These are phyloP conservation scores for Macrophomina pseudophaseolina DNA, from an alignment of 2,329 filamentous ascomycete genomes.

Conservation along the genomic window DNA sequence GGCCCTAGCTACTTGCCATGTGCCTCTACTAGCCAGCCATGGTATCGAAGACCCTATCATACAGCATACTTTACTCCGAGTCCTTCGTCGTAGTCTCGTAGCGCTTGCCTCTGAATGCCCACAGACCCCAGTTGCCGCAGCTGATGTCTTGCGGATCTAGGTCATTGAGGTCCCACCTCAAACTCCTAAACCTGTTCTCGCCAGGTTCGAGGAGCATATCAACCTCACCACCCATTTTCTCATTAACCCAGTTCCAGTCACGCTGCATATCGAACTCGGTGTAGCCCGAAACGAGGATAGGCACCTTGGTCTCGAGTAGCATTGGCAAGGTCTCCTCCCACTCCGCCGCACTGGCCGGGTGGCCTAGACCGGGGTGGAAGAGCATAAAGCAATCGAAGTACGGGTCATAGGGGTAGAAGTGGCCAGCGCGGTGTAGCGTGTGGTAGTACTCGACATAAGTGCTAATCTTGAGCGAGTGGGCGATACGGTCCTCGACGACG, in stretches of 20 bases:
- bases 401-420: conserved; percentile 93
- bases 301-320: conserved; percentile 92
- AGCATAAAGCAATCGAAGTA: conserved; percentile 98
- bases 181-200: conserved; percentile 90
- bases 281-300: conserved; percentile 93
- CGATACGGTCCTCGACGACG: conserved; percentile 90
- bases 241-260: conserved; percentile 87
- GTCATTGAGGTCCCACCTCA: conserved; percentile 97
- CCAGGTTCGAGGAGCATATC: conserved; percentile 90
- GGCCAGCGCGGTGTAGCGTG: conserved; percentile 86
- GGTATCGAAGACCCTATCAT: background rate
- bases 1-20: background rate
- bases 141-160: conserved; percentile 91
- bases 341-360: conserved; percentile 90
- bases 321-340: conserved; percentile 91
- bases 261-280: conserved; percentile 94
- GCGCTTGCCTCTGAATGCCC: conserved; percentile 97
- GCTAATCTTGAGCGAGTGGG: conserved; percentile 90
- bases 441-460: conserved; percentile 99
- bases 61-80: conserved; percentile 22
- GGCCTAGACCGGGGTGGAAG: conserved; percentile 95
- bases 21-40: background rate
- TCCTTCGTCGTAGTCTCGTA: conserved; percentile 71
- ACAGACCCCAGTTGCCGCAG: conserved; percentile 95
- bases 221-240: conserved; percentile 86